These are phyloP conservation scores for Middelhovenomyces tepae DNA, from an alignment of 805 yeast species.

Conservation along the genomic window DNA sequence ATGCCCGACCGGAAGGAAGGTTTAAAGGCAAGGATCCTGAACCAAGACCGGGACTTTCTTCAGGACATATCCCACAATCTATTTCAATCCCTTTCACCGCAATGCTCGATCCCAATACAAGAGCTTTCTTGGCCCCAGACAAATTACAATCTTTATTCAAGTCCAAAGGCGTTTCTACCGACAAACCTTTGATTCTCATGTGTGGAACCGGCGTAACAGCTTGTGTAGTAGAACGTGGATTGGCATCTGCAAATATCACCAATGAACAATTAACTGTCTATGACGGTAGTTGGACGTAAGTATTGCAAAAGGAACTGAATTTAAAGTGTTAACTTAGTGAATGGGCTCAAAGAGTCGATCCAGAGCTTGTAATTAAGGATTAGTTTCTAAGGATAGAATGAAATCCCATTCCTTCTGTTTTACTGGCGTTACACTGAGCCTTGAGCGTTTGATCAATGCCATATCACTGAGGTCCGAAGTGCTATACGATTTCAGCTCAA, in stretches of 20 bases:
- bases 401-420: conserved; percentile 34
- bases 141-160: conserved; percentile 42
- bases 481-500: conserved; percentile 30
- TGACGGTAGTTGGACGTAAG: conserved; percentile 51
- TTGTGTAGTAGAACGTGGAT: conserved; percentile 70
- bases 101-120: conserved; percentile 34
- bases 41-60: conserved; percentile 78
- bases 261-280: conserved; percentile 45
- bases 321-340: conserved; percentile 49
- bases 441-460: conserved; percentile 39
- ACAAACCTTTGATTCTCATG: conserved; percentile 69
- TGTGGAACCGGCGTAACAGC: conserved; percentile 98
- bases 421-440: conserved; percentile 47
- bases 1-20: conserved; percentile 72
- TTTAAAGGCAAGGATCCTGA: conserved; percentile 78
- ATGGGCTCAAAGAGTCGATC: conserved; percentile 70
- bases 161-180: conserved; percentile 28
- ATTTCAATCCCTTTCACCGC: conserved; percentile 65
- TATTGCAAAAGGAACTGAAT: conserved; percentile 30
- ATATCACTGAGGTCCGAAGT: conserved; percentile 30
- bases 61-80: conserved; percentile 86
- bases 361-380: conserved; percentile 41
- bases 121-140: conserved; percentile 39
- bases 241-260: conserved; percentile 40
- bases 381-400: conserved; percentile 21